Evolutionary conservation across 2,329 filamentous ascomycete species (phyloP), one percentile per base, ranked within the genome.

Genomic region (Arthrobotrys conoides): DNA sequence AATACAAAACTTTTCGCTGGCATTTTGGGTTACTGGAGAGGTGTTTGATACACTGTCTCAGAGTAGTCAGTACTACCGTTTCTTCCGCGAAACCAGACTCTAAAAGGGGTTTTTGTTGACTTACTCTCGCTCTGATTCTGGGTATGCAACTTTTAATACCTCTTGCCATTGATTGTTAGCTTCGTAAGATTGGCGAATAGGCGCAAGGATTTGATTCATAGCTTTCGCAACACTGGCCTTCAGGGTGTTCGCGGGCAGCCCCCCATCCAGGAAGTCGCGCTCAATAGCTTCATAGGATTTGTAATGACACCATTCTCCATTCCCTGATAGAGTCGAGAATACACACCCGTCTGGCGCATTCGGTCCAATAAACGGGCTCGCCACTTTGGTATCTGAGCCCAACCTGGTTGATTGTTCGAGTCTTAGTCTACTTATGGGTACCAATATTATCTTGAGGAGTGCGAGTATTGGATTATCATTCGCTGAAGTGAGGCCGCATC

Each of bases 281-380:
- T 78, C 73, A 5, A 78, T 64, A 22, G 71, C 59, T n/a, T 78
- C 68, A 61, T 78, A 78, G 10, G 73, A 78, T 14, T 8, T 27
- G 20, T 78, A 78, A 20, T 78, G 73, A 33, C 20, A 44, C 24
- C 0, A 24, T 10, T 63, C 18, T 6, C 66, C 66, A 51, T 14
- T 44, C 27, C 48, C 63, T 14, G 38, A 36, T 9, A 6, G 6
- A 5, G 65, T 20, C 5, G 68, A 71, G 55, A 64, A 71, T 3
- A 71, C 5, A 20, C 14, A 51, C 14, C 68, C 68, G 0, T 36
- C 20, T 46, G 68, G 57, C 1, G 57, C 57, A 9, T 48, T 27
- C 5, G 55, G 9, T 1, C 18, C 46, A 10, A 41, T 24, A n/a
- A 51, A 64, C 36, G 67, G 55, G 5, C 22, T 16, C 12, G 49